Percentiles rank a stretch among this genome's conserved stretches.
These are phyloP conservation scores for Pichia paraexigua DNA, from an alignment of 805 yeast genomes.

Conservation along the genomic window DNA sequence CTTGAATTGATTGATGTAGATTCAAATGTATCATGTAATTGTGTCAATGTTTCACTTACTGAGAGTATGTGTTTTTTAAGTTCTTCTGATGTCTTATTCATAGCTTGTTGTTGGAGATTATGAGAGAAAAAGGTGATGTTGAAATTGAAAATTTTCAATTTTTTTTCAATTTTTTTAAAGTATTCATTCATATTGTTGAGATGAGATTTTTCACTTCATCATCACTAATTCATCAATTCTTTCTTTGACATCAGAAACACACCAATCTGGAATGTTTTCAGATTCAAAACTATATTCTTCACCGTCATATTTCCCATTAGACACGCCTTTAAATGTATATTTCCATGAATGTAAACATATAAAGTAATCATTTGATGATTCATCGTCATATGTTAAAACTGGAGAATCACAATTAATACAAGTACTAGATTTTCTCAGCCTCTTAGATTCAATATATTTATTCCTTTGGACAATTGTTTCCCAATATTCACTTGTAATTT, in stretches of 20 bases:
- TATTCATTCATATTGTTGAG: not conserved
- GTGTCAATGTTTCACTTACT: not conserved
- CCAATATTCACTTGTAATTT: conserved; percentile 5
- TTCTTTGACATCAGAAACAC: not conserved
- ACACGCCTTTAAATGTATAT: conserved; percentile 18
- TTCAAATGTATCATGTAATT: not conserved
- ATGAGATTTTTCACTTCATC: not conserved
- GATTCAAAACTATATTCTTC: not conserved
- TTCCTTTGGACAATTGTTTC: conserved; percentile 10
- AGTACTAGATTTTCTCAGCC: conserved; percentile 7
- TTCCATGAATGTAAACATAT: conserved; percentile 40
- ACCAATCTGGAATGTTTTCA: conserved; percentile 1
- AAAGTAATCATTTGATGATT: conserved; percentile 9
- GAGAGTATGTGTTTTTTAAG: not conserved
- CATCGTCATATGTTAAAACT: conserved; percentile 22
- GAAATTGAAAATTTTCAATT: not conserved
- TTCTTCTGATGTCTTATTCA: not conserved
- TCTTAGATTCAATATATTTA: conserved; percentile 13
- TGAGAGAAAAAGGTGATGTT: not conserved
- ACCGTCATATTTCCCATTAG: not conserved
- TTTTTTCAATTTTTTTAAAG: not conserved
- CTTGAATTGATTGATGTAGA: not conserved
- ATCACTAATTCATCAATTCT: not conserved
- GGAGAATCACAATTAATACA: conserved; percentile 29
- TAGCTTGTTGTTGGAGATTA: not conserved